Evolutionary conservation across 345 rosid species (phyloP).

Genomic region (Salix suchowensis): DNA sequence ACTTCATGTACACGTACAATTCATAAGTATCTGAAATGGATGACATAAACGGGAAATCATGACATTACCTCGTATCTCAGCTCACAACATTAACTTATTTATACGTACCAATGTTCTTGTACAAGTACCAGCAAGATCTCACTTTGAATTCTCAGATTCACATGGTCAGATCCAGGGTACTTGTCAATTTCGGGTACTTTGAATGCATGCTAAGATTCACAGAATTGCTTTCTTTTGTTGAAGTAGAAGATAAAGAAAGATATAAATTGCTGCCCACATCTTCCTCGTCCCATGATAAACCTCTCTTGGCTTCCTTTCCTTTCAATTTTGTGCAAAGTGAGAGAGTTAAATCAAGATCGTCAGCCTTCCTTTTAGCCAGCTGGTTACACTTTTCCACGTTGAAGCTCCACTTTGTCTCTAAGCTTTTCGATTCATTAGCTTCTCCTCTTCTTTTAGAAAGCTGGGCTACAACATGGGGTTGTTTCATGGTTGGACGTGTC

Average conservation of each 20-base stretch:
- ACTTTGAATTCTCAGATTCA: slow-evolving; percentile 36
- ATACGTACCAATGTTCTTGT: slow-evolving; percentile 11
- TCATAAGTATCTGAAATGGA: background rate
- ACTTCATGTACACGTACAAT: too few relatives aligned
- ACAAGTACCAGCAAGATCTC: slow-evolving; percentile 50
- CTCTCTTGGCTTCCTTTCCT: slow-evolving; percentile 13
- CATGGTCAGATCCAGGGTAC: slow-evolving; percentile 42
- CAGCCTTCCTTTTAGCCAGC: slow-evolving; percentile 17
- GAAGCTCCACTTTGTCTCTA: slow-evolving; percentile 1
- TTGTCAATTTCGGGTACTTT: slow-evolving; percentile 20
- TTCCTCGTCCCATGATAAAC: slow-evolving; percentile 16
- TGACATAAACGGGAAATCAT: background rate
- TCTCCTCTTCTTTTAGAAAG: background rate
- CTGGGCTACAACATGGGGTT: background rate
- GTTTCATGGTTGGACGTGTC: background rate
- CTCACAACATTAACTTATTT: background rate
- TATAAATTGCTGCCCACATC: slow-evolving; percentile 42
- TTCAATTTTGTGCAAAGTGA: slow-evolving; percentile 46
- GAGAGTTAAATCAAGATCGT: slow-evolving; percentile 36
- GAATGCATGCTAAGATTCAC: background rate
- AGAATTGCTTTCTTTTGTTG: slow-evolving; percentile 5
- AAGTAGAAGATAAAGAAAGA: slow-evolving; percentile 47
- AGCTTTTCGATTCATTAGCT: background rate
- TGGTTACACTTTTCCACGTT: slow-evolving; percentile 1
- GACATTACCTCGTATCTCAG: background rate